phyloP scores from a whole-genome alignment of 176 grass and related monocot genomes.

The Dendrocalamus sinicus region DNA sequence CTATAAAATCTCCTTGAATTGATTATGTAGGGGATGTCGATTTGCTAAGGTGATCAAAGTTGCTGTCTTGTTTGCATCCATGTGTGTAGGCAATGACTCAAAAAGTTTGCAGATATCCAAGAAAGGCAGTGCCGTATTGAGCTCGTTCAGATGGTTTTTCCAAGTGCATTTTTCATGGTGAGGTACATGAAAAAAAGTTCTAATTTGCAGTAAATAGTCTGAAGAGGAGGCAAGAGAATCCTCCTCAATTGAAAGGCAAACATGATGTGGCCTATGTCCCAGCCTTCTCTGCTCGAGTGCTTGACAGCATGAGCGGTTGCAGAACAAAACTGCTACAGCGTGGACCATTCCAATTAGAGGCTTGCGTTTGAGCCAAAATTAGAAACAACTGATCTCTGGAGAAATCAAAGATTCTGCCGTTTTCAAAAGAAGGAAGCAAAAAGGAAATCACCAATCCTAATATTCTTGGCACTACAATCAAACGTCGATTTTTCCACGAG shows the following conservation, averaged over 20 bases:
- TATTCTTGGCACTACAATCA: not conserved
- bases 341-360: not conserved
- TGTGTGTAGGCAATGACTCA: no score
- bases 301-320: not conserved
- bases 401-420: not conserved
- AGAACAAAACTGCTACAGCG: not conserved
- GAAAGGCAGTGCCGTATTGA: not conserved
- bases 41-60: no score
- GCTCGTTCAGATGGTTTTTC: not conserved
- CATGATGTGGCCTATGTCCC: not conserved
- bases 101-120: not conserved
- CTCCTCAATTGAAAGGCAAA: not conserved
- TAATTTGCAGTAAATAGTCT: not conserved
- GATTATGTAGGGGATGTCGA: no score
- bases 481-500: not conserved
- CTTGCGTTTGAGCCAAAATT: not conserved
- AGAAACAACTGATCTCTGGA: not conserved
- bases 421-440: not conserved
- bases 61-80: no score
- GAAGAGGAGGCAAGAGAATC: not conserved
- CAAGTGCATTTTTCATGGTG: no score
- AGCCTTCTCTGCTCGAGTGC: not conserved
- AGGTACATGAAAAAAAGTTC: not conserved
- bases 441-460: not conserved
- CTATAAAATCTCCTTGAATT: no score